Evolutionary conservation across 192 early-diverging fungal species (phyloP), one percentile per base, ranked within the genome.

Genomic region (Entophlyctis luteolus): DNA sequence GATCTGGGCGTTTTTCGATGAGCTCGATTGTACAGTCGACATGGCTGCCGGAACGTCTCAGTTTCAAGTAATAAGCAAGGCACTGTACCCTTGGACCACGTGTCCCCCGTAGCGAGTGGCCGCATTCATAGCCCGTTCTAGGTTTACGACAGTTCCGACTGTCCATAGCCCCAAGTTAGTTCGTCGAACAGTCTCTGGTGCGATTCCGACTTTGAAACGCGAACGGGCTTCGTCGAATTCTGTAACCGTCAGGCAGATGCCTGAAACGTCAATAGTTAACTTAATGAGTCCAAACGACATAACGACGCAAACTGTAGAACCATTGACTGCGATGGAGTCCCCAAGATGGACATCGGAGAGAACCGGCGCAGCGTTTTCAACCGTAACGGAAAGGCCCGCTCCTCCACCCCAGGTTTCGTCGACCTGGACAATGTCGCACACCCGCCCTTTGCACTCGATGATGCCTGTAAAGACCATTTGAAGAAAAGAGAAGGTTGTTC

Each of bases 211-310:
- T 71, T 96, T 98, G 82, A 98, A 98, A 8, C 42, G 66, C 33
- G 69, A 39, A 42, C 84, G 82, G 20, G 68, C 70, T 5, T 12
- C 28, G 48, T 89, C 81, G 72, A 96, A 96, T 72, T 93, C 94
- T 28, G 95, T 99, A 5, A 98, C 94, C 0, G 97, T 99, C 59
- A 99, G 78, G 76, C 97, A 99, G 28, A 92, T 88, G 8, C 91
- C 91, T 91, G 50, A 28, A 34, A 71, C 22, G 22, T 16, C 16
- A n/a, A 69, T 62, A 20, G 56, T 63, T 36, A 42, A n/a, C 39
- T 12, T 8, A 42, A 12, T 12, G 39, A 42, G 39, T n/a, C 8
- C 39, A 42, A 12, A 42, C 10, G n/a, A 42, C n/a, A 42, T 8
- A 42, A 42, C n/a, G n/a, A 42, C n/a, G n/a, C 39, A 42, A 42